Evolutionary conservation across 345 rosid species (phyloP), one percentile per base, ranked within the genome.

Genomic region (Draba incana): DNA sequence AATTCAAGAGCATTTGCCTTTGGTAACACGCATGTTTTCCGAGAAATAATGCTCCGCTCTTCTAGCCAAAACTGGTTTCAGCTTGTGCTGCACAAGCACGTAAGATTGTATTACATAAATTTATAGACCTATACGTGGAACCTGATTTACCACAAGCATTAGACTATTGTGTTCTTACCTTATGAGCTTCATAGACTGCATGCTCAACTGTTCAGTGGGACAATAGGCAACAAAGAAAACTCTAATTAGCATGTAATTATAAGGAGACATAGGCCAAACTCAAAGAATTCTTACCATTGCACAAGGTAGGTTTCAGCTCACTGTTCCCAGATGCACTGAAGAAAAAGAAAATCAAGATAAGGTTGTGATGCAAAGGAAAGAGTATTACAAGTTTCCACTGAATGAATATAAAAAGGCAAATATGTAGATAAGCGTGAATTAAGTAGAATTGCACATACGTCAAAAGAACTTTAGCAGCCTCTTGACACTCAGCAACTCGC

Each of bases 11-110:
- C 42, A 38, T 60, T 65, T 78, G 79, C 98, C 98, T 85, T 85
- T 78, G 33, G 64, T 66, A 77, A 90, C 98, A 50, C 98, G 84
- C 71, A 52, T 74, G 80, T 87, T 88, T 68, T 93, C 97, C 0
- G 97, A 82, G 82, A 93, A 93, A 70, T 84, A 90, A 70, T 93
- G 98, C 70, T 85, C 88, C 37, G 96, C 97, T 86, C 96, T 87
- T 82, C 75, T 85, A 57, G 96, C 89, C 69, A 88, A 79, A 70
- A 53, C 64, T 2, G 83, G 74, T 47, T 84, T 80, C 63, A 93
- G 69, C 62, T 71, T 77, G 72, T 74, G 71, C 96, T 90, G 81
- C 76, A 73, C 35, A 9, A 69, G 30, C 70, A 59, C 55, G 49
- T 39, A 49, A 63, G 14, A 57, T 64, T 16, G 33, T 37, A 37